A percentile compares a stretch with the other conserved stretches of the same genome.
Evolutionary conservation across 2,329 filamentous ascomycete species (phyloP).

Genomic region (Didymella keratinophila): DNA sequence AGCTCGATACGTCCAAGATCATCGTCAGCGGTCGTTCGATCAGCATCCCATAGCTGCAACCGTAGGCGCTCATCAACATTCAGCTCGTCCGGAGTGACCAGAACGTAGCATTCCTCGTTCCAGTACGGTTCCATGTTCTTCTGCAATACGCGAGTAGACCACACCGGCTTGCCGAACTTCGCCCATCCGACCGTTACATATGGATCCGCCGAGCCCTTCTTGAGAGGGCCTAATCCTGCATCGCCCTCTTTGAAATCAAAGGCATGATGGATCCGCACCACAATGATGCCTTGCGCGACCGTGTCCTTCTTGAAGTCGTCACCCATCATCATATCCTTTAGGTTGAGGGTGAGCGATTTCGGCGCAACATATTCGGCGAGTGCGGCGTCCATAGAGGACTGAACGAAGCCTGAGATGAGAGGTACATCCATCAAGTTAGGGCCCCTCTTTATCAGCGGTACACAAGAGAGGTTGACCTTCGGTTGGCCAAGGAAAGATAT

Average conservation of each 20-base stretch:
- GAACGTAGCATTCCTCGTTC: slow-evolving; percentile 74
- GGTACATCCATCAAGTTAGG: slow-evolving; percentile 80
- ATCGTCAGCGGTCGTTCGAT: slow-evolving; percentile 75
- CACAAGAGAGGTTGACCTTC: slow-evolving; percentile 73
- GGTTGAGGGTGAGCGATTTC: slow-evolving; percentile 74
- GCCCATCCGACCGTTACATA: slow-evolving; percentile 79
- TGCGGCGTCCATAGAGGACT: slow-evolving; percentile 76
- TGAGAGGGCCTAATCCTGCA: slow-evolving; percentile 65
- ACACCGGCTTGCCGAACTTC: slow-evolving; percentile 76
- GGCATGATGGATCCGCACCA: slow-evolving; percentile 71
- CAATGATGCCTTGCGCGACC: slow-evolving; percentile 67
- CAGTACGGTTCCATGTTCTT: slow-evolving; percentile 73
- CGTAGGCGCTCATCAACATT: slow-evolving; percentile 75
- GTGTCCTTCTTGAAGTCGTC: slow-evolving; percentile 84
- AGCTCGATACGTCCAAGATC: slow-evolving; percentile 77
- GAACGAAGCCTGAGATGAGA: slow-evolving; percentile 76
- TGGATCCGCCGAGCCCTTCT: slow-evolving; percentile 70
- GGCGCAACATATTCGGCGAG: slow-evolving; percentile 79
- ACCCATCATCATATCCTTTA: slow-evolving; percentile 79
- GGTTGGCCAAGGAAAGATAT: slow-evolving; percentile 78
- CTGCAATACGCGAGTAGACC: slow-evolving; percentile 70
- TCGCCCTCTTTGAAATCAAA: slow-evolving; percentile 77
- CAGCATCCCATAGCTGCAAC: slow-evolving; percentile 78
- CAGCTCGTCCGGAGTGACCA: slow-evolving; percentile 74
- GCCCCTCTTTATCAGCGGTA: slow-evolving; percentile 72